Evolutionary conservation across 257 asterid species (phyloP), one percentile per base, ranked within the genome.

Genomic region (Hygrophila difformis): DNA sequence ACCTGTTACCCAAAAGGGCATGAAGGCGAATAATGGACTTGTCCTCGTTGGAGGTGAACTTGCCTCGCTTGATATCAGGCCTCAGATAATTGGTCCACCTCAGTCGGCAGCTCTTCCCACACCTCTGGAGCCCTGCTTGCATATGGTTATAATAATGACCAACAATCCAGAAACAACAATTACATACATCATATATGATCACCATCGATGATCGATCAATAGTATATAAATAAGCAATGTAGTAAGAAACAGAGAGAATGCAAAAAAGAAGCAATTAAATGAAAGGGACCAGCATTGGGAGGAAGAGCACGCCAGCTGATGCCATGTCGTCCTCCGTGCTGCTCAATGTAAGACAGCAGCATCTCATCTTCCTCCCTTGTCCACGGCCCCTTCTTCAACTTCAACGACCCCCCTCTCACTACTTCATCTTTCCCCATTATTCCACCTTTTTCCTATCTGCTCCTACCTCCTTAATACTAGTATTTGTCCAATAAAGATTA

Each of bases 301-400:
- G 81, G 81, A 8, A 76, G 61, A 12, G 81, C 61, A 17, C 77
- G 72, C 84, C 84, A 76, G 43, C 80, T 76, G n/a, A n/a, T n/a
- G 18, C 84, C 84, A 68, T 71, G 74, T 9, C 29, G 5, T 2
- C 8, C 12, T 37, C 84, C 84, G 34, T 71, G 77, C 26, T 72
- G 57, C 39, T 57, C 67, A 35, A 72, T 63, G 31, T 63, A 63
- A 51, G 75, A 68, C 0, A 76, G 52, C 17, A 76, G 77, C 61
- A 65, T 72, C 37, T 72, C 77, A 23, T 76, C 81, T 54, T 76
- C 84, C 6, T 76, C 84, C 16, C 77, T 33, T 29, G 84, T 72
- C 84, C 84, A 76, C 11, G 84, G 84, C 17, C 84, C 84, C 49
- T 72, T 76, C 73, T 76, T 76, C 60, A 76, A 33, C 70, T 60